phyloP scores from a whole-genome alignment of 2,329 filamentous ascomycete genomes.

The Escovopsis sp. region DNA sequence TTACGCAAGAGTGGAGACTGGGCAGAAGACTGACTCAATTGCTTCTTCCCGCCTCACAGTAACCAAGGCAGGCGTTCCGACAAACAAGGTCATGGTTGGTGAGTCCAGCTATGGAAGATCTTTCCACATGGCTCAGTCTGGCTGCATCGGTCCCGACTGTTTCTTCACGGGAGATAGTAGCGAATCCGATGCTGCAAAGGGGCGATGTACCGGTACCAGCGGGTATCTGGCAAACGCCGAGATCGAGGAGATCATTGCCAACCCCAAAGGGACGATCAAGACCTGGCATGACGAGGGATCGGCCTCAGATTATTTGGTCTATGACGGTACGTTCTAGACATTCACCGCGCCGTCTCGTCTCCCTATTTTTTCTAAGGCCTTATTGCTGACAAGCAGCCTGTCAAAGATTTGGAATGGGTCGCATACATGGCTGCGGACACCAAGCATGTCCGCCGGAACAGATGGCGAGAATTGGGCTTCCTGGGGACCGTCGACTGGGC shows the following conservation, averaged over 20 bases:
- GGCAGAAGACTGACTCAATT: too few species aligned
- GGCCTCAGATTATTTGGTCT: slow-evolving; percentile 2
- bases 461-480: slow-evolving; percentile 1
- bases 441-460: neutral
- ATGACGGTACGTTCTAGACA: slow-evolving; percentile 2
- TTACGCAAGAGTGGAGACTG: too few species aligned
- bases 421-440: slow-evolving; percentile 1
- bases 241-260: slow-evolving; percentile 7
- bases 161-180: neutral
- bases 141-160: slow-evolving; percentile 1
- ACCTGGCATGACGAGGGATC: slow-evolving; percentile 2
- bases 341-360: too few species aligned
- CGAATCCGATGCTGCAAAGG: slow-evolving; percentile 8
- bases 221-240: slow-evolving; percentile 15
- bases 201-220: slow-evolving; percentile 11
- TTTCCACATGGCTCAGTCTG: slow-evolving; percentile 2
- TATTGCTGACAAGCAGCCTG: too few species aligned
- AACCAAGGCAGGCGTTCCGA: neutral
- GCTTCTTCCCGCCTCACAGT: neutral
- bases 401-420: slow-evolving; percentile 1
- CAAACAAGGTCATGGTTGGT: neutral
- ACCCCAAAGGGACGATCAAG: slow-evolving; percentile 5
- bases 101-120: slow-evolving; percentile 4
- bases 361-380: too few species aligned
- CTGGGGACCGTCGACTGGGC: slow-evolving; percentile 4